Conservation (phyloP, 2,329 filamentous ascomycete species). For the Hymenoscyphus fructigenus region DNA sequence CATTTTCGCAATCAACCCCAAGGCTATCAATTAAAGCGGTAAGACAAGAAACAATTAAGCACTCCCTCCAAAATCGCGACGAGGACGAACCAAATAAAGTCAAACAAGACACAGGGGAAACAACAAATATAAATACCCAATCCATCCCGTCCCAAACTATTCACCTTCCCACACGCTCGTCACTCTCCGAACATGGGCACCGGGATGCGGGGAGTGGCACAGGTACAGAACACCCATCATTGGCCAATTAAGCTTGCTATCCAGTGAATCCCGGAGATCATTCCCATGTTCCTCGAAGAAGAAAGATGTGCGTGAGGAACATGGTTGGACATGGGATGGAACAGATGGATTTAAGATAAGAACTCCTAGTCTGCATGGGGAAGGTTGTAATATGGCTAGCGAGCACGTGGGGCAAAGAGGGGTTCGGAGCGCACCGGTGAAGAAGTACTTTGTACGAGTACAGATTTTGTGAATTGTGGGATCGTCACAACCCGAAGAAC, state of each 20-base stretch:
- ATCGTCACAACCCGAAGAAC: background rate
- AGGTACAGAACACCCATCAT: background rate
- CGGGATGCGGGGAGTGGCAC: background rate
- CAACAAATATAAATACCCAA: background rate
- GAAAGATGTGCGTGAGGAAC: background rate
- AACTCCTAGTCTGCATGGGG: slow-evolving; percentile 11
- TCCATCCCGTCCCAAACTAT: background rate
- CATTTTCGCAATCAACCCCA: background rate
- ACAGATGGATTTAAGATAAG: background rate
- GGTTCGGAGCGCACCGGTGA: background rate
- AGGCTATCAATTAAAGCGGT: background rate
- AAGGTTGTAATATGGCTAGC: slow-evolving; percentile 9
- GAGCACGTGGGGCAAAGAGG: slow-evolving; percentile 12
- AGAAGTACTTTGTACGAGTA: background rate
- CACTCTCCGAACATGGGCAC: background rate
- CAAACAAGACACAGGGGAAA: background rate
- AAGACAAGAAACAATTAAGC: background rate
- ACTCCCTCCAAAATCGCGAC: background rate
- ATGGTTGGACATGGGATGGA: background rate
- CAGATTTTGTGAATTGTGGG: background rate
- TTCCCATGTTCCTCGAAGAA: background rate
- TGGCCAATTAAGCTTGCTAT: background rate
- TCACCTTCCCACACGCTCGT: background rate
- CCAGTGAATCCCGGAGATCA: background rate
- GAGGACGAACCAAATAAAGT: background rate